Evolutionary conservation across 805 yeast species (phyloP).

Genomic region (Candida insectorum): DNA sequence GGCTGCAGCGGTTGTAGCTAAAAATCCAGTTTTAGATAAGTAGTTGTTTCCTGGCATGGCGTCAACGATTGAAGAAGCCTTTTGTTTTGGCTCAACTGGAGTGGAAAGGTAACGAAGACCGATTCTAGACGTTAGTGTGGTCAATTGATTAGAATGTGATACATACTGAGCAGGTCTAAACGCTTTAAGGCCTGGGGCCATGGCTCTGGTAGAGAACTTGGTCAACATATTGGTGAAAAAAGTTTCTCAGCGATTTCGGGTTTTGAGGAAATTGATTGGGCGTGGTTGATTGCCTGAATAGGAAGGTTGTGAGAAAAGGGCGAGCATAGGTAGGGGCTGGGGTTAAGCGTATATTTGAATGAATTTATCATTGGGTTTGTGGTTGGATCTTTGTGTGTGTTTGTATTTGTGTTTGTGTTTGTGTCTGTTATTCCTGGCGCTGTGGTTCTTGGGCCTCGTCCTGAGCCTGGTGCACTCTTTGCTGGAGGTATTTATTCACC

Average conservation of each 20-base stretch:
- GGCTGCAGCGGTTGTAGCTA: constrained; percentile 94
- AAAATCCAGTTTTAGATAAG: constrained; percentile 88
- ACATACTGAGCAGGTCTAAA: constrained; percentile 45
- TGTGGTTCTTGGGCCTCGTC: too few species aligned
- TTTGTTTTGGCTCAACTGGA: constrained; percentile 81
- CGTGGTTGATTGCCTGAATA: constrained; percentile 25
- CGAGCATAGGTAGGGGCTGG: too few species aligned
- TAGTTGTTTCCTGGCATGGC: constrained; percentile 90
- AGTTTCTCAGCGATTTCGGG: constrained; percentile 20
- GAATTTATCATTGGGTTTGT: too few species aligned
- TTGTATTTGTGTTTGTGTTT: too few species aligned
- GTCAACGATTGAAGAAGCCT: constrained; percentile 85
- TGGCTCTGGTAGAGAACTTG: constrained; percentile 43
- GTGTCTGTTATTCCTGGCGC: too few species aligned
- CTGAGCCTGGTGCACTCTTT: constrained; percentile 15
- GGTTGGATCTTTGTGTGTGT: too few species aligned
- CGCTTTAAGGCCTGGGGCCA: constrained; percentile 39
- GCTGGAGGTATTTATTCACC: constrained; percentile 23
- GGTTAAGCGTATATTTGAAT: too few species aligned
- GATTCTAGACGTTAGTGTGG: constrained; percentile 41
- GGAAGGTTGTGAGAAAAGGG: constrained; percentile 20
- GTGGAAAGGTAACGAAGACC: constrained; percentile 67
- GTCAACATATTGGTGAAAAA: constrained; percentile 26
- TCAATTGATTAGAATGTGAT: neutral
- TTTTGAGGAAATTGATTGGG: constrained; percentile 30